Base-by-base conservation (phyloP, 768 basidiomycete species). In the Psilocybe subaeruginosa region DNA sequence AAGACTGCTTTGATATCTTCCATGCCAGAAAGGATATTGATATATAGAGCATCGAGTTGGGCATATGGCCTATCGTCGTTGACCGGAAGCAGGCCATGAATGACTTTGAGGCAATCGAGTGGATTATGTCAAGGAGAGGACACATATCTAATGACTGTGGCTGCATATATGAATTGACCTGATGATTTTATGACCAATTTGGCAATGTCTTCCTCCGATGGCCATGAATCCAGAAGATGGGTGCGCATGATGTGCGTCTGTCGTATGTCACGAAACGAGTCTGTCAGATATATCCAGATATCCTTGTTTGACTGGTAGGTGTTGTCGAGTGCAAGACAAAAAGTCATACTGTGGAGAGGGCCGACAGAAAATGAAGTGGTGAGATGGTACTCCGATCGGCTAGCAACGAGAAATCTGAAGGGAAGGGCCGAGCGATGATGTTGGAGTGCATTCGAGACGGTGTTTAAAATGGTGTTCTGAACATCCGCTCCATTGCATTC, bases 11-110 rank as follows among this genome's bases (percentile, higher is more conserved):
- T 9, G 12, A 64, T 49, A 16, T 64, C 54, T 8, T 56, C 17
- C 2, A 61, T 60, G 1, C n/a, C 12, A 8, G 45, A 51, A 8
- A 67, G 49, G 14, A 67, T 60, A 37, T 57, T 39, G 2, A 1
- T 17, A 46, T 67, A 67, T 8, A 67, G 41, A 1, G 29, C 35
- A 33, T 64, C 63, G 1, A 61, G 54, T 49, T 60, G 48, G 1
- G 56, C 59, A 46, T 51, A 66, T 11, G 64, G 64, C 4, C 14
- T 30, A 50, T 58, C 56, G 5, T 46, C 12, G 2, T 39, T 41
- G 4, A 45, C 19, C 14, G 50, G 4, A 35, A 39, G 29, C 6
- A 58, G 45, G 16, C 52, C 53, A 2, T 52, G 47, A n/a, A 61
- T 14, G 11, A 49, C 30, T 14, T 61, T 29, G 0, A 64, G 37